Conservation (phyloP, 768 basidiomycete species). For the Gymnopilus junonius region DNA sequence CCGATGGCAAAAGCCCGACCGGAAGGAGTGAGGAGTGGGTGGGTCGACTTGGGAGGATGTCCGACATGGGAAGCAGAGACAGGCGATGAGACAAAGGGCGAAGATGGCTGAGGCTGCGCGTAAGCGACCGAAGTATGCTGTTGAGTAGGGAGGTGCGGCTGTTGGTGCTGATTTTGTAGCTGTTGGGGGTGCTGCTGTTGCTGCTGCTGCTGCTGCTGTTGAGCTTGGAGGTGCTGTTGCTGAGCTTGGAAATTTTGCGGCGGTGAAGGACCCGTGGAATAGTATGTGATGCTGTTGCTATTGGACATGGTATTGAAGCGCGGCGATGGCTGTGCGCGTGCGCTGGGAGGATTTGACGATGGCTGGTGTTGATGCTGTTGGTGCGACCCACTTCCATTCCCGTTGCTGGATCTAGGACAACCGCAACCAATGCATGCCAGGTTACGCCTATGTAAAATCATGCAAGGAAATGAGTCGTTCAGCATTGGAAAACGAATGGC, state of each 20-base stretch:
- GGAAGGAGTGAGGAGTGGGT: conserved; percentile 81
- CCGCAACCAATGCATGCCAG: conserved; percentile 79
- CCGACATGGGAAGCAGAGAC: conserved; percentile 15
- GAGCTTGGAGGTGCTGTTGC: conserved; percentile 22
- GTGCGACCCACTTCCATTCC: conserved; percentile 17
- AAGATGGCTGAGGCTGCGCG: conserved; percentile 20
- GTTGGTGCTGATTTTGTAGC: conserved; percentile 8
- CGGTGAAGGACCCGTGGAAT: conserved; percentile 31
- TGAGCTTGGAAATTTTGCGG: conserved; percentile 12
- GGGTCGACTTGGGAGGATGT: conserved; percentile 47
- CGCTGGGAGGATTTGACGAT: conserved; percentile 14
- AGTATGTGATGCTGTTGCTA: conserved; percentile 23
- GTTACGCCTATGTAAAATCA: conserved; percentile 70
- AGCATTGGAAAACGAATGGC: conserved; percentile 35
- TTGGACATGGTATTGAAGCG: conserved; percentile 20
- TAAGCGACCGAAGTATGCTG: conserved; percentile 13
- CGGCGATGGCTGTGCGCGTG: conserved; percentile 24
- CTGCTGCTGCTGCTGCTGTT: conserved; percentile 14
- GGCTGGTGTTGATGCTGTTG: conserved; percentile 22
- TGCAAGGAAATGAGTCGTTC: conserved; percentile 52
- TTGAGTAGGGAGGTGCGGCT: conserved; percentile 1
- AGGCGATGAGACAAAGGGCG: conserved; percentile 20
- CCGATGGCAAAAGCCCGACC: conserved; percentile 78
- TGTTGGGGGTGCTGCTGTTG: conserved; percentile 7
- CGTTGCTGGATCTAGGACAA: conserved; percentile 40